Evolutionary conservation across 2,329 filamentous ascomycete species (phyloP).

Genomic region (Leptographium procerum): DNA sequence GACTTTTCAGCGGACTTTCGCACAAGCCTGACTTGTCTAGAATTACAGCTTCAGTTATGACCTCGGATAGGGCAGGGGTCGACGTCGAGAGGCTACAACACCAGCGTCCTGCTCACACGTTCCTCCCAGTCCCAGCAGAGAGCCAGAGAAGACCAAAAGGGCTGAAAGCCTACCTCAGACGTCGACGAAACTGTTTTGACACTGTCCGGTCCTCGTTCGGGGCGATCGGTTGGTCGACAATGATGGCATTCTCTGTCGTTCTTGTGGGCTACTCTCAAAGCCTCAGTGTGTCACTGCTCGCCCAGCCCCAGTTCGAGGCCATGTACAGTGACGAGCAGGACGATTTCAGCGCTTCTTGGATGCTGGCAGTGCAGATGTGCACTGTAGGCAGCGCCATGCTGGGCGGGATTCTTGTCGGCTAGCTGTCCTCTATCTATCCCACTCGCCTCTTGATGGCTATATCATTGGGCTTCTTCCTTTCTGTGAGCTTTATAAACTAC

Average conservation of each 20-base stretch:
- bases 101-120: background rate
- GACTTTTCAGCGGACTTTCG: background rate
- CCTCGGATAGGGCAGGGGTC: background rate
- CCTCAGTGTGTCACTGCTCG: slow-evolving; percentile 14
- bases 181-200: background rate
- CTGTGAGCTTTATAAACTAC: slow-evolving; percentile 11
- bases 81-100: background rate
- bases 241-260: slow-evolving; percentile 13
- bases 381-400: slow-evolving; percentile 11
- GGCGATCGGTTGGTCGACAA: slow-evolving; percentile 11
- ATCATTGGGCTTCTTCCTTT: slow-evolving; percentile 7
- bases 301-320: slow-evolving; percentile 15
- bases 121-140: background rate
- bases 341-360: slow-evolving; percentile 11
- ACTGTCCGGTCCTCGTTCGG: background rate
- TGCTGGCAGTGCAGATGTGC: slow-evolving; percentile 13
- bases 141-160: background rate
- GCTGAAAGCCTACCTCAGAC: too few species aligned
- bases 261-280: slow-evolving; percentile 15
- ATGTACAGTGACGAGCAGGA: slow-evolving; percentile 15
- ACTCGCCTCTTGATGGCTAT: slow-evolving; percentile 7
- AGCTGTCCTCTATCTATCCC: slow-evolving; percentile 10
- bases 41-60: background rate
- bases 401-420: slow-evolving; percentile 11
- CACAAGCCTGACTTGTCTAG: background rate